Conservation (phyloP, 768 basidiomycete species). For the Clavulina sp. region DNA sequence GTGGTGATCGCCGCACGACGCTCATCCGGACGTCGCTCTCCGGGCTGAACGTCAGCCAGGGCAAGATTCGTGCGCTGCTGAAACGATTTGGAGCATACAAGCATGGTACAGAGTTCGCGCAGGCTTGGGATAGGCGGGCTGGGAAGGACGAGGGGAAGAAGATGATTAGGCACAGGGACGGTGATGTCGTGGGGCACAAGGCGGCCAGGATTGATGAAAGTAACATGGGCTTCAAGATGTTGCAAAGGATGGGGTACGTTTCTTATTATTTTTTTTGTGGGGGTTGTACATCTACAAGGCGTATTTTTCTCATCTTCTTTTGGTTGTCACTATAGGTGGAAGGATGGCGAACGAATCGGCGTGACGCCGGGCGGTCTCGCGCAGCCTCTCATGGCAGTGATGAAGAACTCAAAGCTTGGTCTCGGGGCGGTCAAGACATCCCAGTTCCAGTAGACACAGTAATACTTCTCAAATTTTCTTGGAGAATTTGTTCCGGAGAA, state of each 20-base stretch:
- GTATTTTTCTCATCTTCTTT: not conserved
- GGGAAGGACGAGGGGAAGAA: conserved; percentile 12
- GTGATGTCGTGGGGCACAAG: conserved; percentile 74
- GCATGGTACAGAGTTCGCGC: conserved; percentile 18
- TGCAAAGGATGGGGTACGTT: conserved; percentile 62
- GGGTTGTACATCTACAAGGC: not conserved
- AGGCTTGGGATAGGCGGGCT: conserved; percentile 17
- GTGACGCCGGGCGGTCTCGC: conserved; percentile 43
- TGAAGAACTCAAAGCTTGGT: conserved; percentile 75
- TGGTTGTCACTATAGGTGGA: conserved; percentile 30
- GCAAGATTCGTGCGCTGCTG: conserved; percentile 32
- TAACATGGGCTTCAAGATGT: conserved; percentile 77
- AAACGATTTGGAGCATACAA: conserved; percentile 19
- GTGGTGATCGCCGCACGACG: conserved; percentile 54
- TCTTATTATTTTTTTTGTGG: not conserved
- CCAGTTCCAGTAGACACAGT: no score
- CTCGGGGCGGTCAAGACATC: no score
- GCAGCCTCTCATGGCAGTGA: conserved; percentile 61
- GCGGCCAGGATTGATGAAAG: conserved; percentile 62
- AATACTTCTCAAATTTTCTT: no score
- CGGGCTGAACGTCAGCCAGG: conserved; percentile 38
- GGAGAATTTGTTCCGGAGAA: no score
- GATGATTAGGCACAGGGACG: conserved; percentile 47
- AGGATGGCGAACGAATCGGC: conserved; percentile 66
- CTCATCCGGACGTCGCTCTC: conserved; percentile 49